phyloP scores from a whole-genome alignment of 371 early-diverging fungal species.

The Mucor sp. region DNA sequence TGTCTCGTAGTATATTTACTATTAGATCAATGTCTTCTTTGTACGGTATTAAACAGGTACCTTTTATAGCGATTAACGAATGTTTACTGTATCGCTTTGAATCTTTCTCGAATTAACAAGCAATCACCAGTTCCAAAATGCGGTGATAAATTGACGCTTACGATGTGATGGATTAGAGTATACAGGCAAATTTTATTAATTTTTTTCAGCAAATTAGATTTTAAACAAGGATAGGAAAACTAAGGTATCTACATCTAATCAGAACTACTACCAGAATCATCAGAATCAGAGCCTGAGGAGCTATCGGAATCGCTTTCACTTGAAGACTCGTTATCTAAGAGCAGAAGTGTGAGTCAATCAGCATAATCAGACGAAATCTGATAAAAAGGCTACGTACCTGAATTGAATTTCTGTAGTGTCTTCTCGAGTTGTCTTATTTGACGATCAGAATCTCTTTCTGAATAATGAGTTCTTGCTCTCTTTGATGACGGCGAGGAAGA shows the following conservation, averaged over 20 bases:
- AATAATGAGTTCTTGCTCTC: slow-evolving; percentile 48
- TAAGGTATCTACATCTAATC: slow-evolving; percentile 50
- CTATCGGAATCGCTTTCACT: slow-evolving; percentile 60
- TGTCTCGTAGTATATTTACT: no score
- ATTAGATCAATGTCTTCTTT: no score
- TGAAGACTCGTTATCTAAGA: slow-evolving; percentile 46
- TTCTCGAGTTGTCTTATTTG: slow-evolving; percentile 70
- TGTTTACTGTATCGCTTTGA: no score
- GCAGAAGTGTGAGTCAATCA: neutral
- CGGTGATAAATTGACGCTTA: no score
- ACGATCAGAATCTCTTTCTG: slow-evolving; percentile 52
- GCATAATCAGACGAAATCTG: neutral
- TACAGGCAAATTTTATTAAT: neutral
- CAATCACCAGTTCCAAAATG: no score
- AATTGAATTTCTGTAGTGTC: slow-evolving; percentile 61
- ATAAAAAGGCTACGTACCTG: slow-evolving; percentile 16
- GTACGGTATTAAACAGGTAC: no score
- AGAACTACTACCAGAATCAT: slow-evolving; percentile 79
- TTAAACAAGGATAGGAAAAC: neutral
- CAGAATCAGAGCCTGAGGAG: slow-evolving; percentile 72
- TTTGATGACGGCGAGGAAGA: slow-evolving; percentile 28
- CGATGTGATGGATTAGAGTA: neutral
- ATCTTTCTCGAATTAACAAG: no score
- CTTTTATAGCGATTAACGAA: no score
- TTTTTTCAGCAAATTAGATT: neutral